Conservation (phyloP, 139 green algal genomes). For the Closterium sp. region DNA sequence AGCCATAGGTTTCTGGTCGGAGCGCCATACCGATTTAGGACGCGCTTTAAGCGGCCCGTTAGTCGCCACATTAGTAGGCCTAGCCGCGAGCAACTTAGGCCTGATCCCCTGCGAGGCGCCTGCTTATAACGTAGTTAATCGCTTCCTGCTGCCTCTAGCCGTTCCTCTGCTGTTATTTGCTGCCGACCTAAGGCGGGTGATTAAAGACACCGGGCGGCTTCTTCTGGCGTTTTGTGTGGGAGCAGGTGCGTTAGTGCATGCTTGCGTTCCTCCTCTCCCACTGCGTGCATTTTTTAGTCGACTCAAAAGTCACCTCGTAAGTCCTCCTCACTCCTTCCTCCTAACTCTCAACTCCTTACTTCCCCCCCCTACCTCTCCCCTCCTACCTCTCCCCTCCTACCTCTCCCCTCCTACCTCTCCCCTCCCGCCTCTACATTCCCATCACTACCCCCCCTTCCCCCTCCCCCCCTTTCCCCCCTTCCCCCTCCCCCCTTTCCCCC, state of each 20-base stretch:
- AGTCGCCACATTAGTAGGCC: slow-evolving; percentile 71
- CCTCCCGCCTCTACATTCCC: too few relatives aligned
- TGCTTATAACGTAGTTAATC: slow-evolving; percentile 70
- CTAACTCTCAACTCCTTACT: too few relatives aligned
- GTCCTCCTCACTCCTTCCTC: too few relatives aligned
- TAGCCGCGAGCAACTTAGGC: slow-evolving; percentile 71
- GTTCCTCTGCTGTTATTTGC: slow-evolving; percentile 86
- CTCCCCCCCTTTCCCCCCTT: too few relatives aligned
- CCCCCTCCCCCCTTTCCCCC: too few relatives aligned
- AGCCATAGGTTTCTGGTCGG: slow-evolving; percentile 42
- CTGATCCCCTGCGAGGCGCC: slow-evolving; percentile 56
- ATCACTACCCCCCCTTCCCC: too few relatives aligned
- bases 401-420: too few relatives aligned
- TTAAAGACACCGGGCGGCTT: slow-evolving; percentile 73
- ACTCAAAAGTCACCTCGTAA: too few relatives aligned
- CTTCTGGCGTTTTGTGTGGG: slow-evolving; percentile 67
- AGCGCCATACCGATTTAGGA: neutral
- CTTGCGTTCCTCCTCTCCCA: too few relatives aligned
- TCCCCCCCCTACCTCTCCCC: too few relatives aligned
- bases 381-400: too few relatives aligned
- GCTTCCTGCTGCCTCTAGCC: slow-evolving; percentile 82
- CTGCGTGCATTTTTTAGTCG: too few relatives aligned
- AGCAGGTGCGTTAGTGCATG: slow-evolving; percentile 5
- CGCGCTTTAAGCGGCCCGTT: slow-evolving; percentile 70
- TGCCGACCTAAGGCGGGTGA: slow-evolving; percentile 74